Percentiles rank a stretch among this genome's conserved stretches.
These are phyloP conservation scores for Selenicereus undatus DNA, from an alignment of 148 eudicot genomes.

Conservation along the genomic window DNA sequence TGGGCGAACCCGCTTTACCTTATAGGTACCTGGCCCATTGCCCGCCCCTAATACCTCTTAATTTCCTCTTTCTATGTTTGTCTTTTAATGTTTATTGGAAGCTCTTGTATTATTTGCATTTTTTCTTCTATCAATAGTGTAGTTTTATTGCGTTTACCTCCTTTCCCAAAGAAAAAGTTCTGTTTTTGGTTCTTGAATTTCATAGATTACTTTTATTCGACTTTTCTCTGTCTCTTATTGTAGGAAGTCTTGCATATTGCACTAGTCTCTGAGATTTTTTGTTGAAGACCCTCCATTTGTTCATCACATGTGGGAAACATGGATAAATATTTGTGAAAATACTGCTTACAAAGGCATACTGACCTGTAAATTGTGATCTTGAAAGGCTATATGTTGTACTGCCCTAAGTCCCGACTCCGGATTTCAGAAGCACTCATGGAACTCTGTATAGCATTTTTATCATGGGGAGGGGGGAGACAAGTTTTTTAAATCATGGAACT, in stretches of 20 bases:
- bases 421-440: neutral
- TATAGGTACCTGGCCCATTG: no score
- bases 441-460: neutral
- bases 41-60: neutral
- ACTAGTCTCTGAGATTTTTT: neutral
- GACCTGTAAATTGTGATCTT: neutral
- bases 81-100: neutral
- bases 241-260: neutral
- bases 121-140: neutral
- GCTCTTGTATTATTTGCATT: neutral
- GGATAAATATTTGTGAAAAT: neutral
- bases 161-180: neutral
- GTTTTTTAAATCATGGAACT: neutral
- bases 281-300: neutral
- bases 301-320: neutral
- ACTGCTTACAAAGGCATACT: neutral
- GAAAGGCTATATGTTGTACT: neutral
- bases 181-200: neutral
- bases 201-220: neutral
- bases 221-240: neutral
- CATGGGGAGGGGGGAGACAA: neutral
- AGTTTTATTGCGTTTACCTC: neutral
- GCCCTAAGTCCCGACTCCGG: neutral
- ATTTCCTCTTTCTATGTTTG: neutral
- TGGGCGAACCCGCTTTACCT: no score